Evolutionary conservation across 495 filamentous ascomycete species (phyloP).

Genomic region (Neurospora terricola): DNA sequence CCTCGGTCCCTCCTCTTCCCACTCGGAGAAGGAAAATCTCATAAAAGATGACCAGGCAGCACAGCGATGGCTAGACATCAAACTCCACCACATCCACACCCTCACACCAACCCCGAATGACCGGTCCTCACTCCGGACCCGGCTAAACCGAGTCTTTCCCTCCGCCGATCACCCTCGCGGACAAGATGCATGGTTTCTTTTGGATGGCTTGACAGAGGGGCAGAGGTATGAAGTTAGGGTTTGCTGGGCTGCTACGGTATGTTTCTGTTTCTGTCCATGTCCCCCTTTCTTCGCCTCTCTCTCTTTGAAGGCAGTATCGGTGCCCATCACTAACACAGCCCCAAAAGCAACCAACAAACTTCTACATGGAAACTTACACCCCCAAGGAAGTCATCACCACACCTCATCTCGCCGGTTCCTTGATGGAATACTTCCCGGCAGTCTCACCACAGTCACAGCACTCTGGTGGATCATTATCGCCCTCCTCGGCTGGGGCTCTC

Average conservation of each 20-base stretch:
- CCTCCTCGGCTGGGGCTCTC: constrained; percentile 48
- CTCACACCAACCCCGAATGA: constrained; percentile 43
- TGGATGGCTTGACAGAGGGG: constrained; percentile 60
- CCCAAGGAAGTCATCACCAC: constrained; percentile 48
- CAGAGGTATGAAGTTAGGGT: constrained; percentile 86
- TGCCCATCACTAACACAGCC: constrained; percentile 1
- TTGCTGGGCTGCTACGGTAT: constrained; percentile 75
- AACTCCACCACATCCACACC: constrained; percentile 38
- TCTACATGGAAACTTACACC: constrained; percentile 55
- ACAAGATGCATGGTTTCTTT: constrained; percentile 66
- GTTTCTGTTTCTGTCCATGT: not conserved
- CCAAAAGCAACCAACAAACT: constrained; percentile 75
- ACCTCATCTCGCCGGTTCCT: constrained; percentile 49
- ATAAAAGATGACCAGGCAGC: not conserved
- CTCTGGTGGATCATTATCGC: not conserved
- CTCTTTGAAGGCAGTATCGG: not conserved
- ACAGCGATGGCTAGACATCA: not conserved
- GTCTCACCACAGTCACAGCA: not conserved
- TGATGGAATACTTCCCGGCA: constrained; percentile 48
- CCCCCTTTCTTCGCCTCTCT: not conserved
- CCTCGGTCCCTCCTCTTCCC: constrained; percentile 49
- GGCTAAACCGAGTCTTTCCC: constrained; percentile 58
- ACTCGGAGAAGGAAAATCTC: constrained; percentile 15
- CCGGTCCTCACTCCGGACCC: constrained; percentile 45
- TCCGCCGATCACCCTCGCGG: constrained; percentile 42